A percentile compares a stretch with the other conserved stretches of the same genome.
phyloP scores from a whole-genome alignment of 441 rosid genomes.

The Jatropha multifida region DNA sequence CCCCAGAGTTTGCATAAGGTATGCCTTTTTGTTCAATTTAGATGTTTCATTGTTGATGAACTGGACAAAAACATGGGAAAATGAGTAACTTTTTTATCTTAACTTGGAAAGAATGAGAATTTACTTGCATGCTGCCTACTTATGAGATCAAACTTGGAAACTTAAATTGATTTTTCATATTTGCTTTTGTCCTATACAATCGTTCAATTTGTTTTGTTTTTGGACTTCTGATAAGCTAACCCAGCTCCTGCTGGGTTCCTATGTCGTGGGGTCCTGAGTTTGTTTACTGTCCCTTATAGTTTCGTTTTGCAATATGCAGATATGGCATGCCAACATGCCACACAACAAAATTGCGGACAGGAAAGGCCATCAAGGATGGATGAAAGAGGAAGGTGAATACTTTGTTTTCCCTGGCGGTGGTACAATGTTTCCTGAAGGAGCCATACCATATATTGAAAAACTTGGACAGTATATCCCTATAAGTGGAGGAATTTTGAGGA shows the following conservation, averaged over 20 bases:
- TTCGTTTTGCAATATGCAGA: conserved; percentile 42
- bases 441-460: conserved; percentile 76
- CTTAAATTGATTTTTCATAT: not conserved
- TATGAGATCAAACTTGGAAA: not conserved
- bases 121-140: not conserved
- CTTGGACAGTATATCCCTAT: conserved; percentile 86
- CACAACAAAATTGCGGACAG: conserved; percentile 88
- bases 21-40: not conserved
- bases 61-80: not conserved
- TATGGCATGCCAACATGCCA: conserved; percentile 96
- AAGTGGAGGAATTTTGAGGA: conserved; percentile 64
- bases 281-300: not conserved
- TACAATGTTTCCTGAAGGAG: conserved; percentile 97
- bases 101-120: not conserved
- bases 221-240: not conserved
- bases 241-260: not conserved
- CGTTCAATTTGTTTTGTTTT: not conserved
- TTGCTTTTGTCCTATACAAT: not conserved
- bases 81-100: not conserved
- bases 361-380: conserved; percentile 99
- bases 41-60: not conserved
- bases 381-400: conserved; percentile 79
- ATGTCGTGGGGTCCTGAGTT: not conserved
- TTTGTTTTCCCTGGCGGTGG: conserved; percentile 94
- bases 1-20: conserved; percentile 94